A percentile compares a stretch with the other conserved stretches of the same genome.
Evolutionary conservation across 2,329 filamentous ascomycete species (phyloP).

Genomic region (Phialophora verrucosa): DNA sequence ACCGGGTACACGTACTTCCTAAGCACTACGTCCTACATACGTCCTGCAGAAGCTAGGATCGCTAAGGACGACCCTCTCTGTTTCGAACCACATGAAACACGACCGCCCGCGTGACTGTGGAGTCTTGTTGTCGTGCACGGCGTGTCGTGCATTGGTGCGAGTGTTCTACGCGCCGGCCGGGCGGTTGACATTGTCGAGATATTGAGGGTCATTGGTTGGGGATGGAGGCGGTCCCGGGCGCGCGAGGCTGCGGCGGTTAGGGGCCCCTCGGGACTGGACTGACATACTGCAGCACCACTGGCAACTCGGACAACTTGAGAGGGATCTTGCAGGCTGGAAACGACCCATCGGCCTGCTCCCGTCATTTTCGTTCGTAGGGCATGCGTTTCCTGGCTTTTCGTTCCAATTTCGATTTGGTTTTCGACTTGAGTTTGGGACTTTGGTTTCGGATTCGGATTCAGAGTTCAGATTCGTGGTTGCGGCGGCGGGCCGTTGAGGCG

Average conservation of each 20-base stretch:
- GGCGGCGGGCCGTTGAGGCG: too few species aligned
- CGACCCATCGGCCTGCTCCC: background rate
- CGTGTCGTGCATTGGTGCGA: background rate
- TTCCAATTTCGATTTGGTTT: too few species aligned
- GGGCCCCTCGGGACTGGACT: background rate
- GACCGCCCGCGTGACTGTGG: background rate
- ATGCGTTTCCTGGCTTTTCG: too few species aligned
- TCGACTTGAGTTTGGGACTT: too few species aligned
- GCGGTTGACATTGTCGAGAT: background rate
- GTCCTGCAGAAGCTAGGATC: background rate
- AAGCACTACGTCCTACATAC: background rate
- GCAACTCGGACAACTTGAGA: too few species aligned
- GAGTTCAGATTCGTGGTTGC: too few species aligned
- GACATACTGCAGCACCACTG: too few species aligned
- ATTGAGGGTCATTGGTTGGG: background rate
- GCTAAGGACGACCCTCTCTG: background rate
- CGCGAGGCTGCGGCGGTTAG: conserved; percentile 9
- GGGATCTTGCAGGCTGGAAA: background rate
- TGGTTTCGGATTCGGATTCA: too few species aligned
- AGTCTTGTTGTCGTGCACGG: background rate
- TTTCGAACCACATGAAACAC: background rate
- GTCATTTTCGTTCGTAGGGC: too few species aligned
- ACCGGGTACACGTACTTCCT: background rate
- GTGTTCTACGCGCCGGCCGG: background rate
- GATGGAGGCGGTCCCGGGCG: too few species aligned